Evolutionary conservation across 192 early-diverging fungal species (phyloP).

Genomic region (Diversispora epigaea): DNA sequence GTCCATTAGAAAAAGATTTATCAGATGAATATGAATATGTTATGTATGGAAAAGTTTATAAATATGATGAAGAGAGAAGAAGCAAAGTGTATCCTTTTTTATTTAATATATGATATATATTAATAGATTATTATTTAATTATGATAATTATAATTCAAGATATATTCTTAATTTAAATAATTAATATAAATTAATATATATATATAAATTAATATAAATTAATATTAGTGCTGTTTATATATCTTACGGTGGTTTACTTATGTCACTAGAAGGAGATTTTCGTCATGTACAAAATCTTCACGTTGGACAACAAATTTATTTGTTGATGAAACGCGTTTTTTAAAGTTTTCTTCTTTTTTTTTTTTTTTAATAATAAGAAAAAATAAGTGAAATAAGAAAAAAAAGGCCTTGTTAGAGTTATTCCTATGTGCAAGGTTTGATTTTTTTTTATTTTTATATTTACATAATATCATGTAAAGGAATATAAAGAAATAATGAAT

Average conservation of each 20-base stretch:
- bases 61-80: slow-evolving; percentile 82
- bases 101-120: neutral
- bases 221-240: slow-evolving; percentile 74
- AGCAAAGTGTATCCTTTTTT: slow-evolving; percentile 59
- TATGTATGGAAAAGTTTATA: slow-evolving; percentile 96
- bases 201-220: neutral
- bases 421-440: too few species aligned
- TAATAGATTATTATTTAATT: neutral
- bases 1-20: slow-evolving; percentile 66
- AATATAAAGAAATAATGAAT: too few species aligned
- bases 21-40: slow-evolving; percentile 98
- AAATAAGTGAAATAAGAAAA: too few species aligned
- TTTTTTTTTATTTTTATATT: too few species aligned
- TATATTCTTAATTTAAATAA: slow-evolving; percentile 5
- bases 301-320: slow-evolving; percentile 87
- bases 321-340: slow-evolving; percentile 49
- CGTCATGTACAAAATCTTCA: slow-evolving; percentile 78
- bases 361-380: too few species aligned
- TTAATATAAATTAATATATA: neutral
- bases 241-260: slow-evolving; percentile 90
- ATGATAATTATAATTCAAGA: neutral
- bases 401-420: too few species aligned
- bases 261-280: slow-evolving; percentile 85
- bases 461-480: too few species aligned
- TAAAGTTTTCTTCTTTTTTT: too few species aligned